These are phyloP conservation scores for Thielaviopsis musarum DNA, from an alignment of 2,329 filamentous ascomycete genomes.

Conservation along the genomic window DNA sequence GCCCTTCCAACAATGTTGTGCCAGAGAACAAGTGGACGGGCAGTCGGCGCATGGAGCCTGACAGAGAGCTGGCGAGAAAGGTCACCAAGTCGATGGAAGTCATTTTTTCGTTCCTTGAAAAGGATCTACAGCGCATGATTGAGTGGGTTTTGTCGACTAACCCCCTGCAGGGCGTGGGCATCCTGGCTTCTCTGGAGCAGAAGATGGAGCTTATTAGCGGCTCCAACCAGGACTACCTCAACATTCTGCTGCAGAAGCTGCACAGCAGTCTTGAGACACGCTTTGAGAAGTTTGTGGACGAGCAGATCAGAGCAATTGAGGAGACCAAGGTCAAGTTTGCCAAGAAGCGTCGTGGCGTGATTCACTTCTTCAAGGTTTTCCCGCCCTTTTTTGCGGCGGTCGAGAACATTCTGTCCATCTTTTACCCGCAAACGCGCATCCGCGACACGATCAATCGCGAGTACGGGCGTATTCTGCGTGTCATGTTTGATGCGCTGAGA, in stretches of 20 bases:
- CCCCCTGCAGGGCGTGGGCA: conserved; percentile 74
- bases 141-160: conserved; percentile 72
- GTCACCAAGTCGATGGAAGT: conserved; percentile 81
- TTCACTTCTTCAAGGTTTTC: conserved; percentile 87
- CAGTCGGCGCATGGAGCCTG: conserved; percentile 55
- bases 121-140: conserved; percentile 61
- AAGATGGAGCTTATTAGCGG: conserved; percentile 67
- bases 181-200: conserved; percentile 64
- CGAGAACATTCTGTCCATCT: conserved; percentile 60
- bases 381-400: conserved; percentile 69
- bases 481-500: conserved; percentile 94
- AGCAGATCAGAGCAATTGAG: conserved; percentile 88
- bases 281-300: conserved; percentile 81
- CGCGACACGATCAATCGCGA: conserved; percentile 69
- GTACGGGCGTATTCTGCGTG: conserved; percentile 75
- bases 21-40: conserved; percentile 13
- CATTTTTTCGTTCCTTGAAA: conserved; percentile 67
- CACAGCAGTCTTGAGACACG: conserved; percentile 56
- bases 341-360: conserved; percentile 94
- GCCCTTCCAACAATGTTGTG: conserved; percentile 11
- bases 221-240: conserved; percentile 83
- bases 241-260: conserved; percentile 61
- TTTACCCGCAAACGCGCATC: conserved; percentile 38
- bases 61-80: conserved; percentile 68
- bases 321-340: conserved; percentile 91